phyloP scores from a whole-genome alignment of 2,329 filamentous ascomycete species.

The Fusarium zealandicum region DNA sequence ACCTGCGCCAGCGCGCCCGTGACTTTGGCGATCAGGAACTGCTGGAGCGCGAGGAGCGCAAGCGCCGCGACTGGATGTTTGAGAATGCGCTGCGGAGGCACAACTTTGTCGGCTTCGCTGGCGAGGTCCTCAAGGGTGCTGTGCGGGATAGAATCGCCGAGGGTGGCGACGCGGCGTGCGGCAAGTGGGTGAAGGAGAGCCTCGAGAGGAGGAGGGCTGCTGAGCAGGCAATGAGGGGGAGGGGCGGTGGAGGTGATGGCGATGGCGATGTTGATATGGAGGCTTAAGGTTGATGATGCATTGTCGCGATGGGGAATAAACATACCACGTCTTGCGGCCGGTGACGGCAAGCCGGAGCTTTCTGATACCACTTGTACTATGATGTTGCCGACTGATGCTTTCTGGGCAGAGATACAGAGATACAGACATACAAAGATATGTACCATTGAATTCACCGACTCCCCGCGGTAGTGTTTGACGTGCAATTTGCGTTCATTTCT shows the following conservation, averaged over 20 bases:
- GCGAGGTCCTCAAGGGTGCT: conserved; percentile 87
- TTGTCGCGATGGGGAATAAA: neutral
- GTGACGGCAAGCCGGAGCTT: conserved; percentile 1
- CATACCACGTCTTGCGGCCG: conserved; percentile 14
- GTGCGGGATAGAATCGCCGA: conserved; percentile 75
- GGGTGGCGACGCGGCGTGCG: conserved; percentile 70
- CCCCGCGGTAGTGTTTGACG: neutral
- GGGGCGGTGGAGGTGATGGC: conserved; percentile 43
- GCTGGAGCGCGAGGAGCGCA: conserved; percentile 80
- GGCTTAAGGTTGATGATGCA: conserved; percentile 19
- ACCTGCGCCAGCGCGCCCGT: conserved; percentile 76
- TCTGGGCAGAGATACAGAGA: neutral
- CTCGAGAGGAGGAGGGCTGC: conserved; percentile 60
- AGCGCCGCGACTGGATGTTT: conserved; percentile 87
- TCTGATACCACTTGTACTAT: conserved; percentile 15
- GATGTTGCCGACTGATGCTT: conserved; percentile 2
- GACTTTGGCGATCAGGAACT: conserved; percentile 85
- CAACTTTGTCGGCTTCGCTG: conserved; percentile 96
- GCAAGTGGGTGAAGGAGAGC: conserved; percentile 75
- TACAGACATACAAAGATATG: neutral
- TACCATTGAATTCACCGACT: neutral
- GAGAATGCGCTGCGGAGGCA: conserved; percentile 92
- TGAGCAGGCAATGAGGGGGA: conserved; percentile 46
- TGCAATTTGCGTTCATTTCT: conserved; percentile 10
- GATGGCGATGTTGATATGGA: conserved; percentile 55